Conservation (phyloP, 1,284 basidiomycete genomes). For the Trichosporon coremiiforme region DNA sequence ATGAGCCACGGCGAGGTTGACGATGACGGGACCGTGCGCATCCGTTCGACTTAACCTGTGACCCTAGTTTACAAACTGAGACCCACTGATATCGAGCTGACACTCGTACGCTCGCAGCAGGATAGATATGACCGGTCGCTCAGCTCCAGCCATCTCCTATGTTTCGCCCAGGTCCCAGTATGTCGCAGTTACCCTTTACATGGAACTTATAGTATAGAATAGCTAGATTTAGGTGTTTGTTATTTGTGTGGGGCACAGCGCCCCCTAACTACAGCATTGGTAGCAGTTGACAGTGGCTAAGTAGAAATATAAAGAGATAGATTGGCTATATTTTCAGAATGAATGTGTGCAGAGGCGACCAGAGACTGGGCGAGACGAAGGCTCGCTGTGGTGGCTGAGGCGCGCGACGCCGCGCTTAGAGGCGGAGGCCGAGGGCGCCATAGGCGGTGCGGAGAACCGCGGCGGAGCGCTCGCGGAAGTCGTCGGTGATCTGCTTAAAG, state of each 20-base stretch:
- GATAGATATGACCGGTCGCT: no score
- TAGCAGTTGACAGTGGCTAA: slow-evolving; percentile 4
- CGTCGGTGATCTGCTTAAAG: slow-evolving; percentile 23
- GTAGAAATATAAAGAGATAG: background rate
- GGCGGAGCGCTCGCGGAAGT: slow-evolving; percentile 22
- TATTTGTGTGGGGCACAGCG: background rate
- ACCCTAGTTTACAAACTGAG: no score
- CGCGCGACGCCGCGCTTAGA: background rate
- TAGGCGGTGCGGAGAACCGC: background rate
- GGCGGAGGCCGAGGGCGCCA: slow-evolving; percentile 11
- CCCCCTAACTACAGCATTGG: background rate
- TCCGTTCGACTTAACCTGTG: no score
- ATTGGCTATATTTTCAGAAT: slow-evolving; percentile 3
- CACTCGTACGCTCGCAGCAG: no score
- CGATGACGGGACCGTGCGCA: no score
- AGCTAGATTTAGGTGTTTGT: background rate
- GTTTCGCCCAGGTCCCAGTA: no score
- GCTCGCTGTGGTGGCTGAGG: no score
- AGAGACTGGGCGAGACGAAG: background rate
- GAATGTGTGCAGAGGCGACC: slow-evolving; percentile 4
- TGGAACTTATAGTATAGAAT: background rate
- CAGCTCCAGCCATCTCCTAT: no score
- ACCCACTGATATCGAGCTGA: no score
- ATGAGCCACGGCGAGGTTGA: no score
- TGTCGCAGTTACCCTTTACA: slow-evolving; percentile 4